Percentiles rank a stretch among this genome's conserved stretches.
Evolutionary conservation across 768 basidiomycete species (phyloP).

Genomic region (Boletellus emodensis): DNA sequence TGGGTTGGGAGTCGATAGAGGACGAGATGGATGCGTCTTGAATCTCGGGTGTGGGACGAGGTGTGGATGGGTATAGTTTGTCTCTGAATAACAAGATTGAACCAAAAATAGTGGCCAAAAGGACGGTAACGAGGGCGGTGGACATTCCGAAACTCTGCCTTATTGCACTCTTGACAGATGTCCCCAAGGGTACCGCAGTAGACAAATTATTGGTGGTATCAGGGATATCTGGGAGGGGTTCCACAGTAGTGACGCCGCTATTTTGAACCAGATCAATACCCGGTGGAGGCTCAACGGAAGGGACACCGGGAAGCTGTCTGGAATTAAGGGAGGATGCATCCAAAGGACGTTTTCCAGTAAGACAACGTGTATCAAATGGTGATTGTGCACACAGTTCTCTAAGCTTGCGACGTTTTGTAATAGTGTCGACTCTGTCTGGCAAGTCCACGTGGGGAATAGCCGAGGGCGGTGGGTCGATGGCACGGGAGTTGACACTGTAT

Average conservation of each 20-base stretch:
- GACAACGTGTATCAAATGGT: slow-evolving; percentile 50
- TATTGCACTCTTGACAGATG: slow-evolving; percentile 12
- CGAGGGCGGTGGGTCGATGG: slow-evolving; percentile 37
- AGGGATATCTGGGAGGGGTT: slow-evolving; percentile 13
- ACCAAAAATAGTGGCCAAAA: slow-evolving; percentile 23
- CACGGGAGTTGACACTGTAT: slow-evolving; percentile 27
- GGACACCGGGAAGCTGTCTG: slow-evolving; percentile 59
- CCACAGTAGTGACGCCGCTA: slow-evolving; percentile 10
- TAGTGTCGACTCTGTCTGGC: slow-evolving; percentile 40
- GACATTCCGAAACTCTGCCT: slow-evolving; percentile 13
- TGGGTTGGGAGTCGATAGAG: neutral
- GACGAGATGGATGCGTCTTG: slow-evolving; percentile 2
- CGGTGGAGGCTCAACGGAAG: slow-evolving; percentile 33
- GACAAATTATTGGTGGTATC: slow-evolving; percentile 18
- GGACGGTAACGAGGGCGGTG: slow-evolving; percentile 16
- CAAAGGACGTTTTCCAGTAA: slow-evolving; percentile 57
- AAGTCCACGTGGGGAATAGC: slow-evolving; percentile 30
- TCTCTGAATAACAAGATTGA: slow-evolving; percentile 25
- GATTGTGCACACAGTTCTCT: slow-evolving; percentile 37
- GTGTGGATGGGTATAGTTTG: slow-evolving; percentile 13
- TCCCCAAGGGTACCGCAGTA: slow-evolving; percentile 11
- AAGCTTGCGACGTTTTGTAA: slow-evolving; percentile 44
- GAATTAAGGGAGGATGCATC: slow-evolving; percentile 47
- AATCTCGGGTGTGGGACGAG: neutral
- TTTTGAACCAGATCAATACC: slow-evolving; percentile 12